These are phyloP conservation scores for Aleurites moluccanus DNA, from an alignment of 441 rosid species.

Conservation along the genomic window DNA sequence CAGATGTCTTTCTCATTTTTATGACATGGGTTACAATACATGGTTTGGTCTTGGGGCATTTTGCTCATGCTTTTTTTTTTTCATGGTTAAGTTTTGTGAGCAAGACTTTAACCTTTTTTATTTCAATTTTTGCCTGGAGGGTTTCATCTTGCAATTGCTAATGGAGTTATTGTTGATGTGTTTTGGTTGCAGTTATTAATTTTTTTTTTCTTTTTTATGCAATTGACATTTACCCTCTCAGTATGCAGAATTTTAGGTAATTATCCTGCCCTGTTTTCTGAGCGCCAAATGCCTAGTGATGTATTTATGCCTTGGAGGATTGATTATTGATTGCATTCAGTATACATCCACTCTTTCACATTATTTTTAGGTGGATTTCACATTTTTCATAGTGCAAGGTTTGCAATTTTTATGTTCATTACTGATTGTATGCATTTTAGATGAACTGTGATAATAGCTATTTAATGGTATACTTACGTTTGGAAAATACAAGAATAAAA, in stretches of 20 bases:
- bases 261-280: background rate
- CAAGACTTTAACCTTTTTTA: background rate
- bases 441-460: background rate
- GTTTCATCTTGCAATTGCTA: background rate
- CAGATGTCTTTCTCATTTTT: background rate
- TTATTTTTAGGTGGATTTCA: too few species aligned
- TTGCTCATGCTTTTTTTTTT: background rate
- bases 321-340: too few species aligned
- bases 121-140: background rate
- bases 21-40: background rate
- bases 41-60: background rate
- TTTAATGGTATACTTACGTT: background rate
- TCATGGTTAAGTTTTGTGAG: background rate
- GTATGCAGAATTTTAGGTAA: background rate
- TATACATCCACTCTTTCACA: too few species aligned
- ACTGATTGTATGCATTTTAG: background rate
- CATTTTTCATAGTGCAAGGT: background rate
- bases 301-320: too few species aligned
- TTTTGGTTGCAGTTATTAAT: background rate
- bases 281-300: background rate
- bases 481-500: background rate
- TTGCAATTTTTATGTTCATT: background rate
- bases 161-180: background rate
- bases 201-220: background rate
- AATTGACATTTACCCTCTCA: background rate